Evolutionary conservation across 495 filamentous ascomycete genomes (phyloP), one percentile per base, ranked within the genome.

Genomic region (Trichoderma orchidacearum): DNA sequence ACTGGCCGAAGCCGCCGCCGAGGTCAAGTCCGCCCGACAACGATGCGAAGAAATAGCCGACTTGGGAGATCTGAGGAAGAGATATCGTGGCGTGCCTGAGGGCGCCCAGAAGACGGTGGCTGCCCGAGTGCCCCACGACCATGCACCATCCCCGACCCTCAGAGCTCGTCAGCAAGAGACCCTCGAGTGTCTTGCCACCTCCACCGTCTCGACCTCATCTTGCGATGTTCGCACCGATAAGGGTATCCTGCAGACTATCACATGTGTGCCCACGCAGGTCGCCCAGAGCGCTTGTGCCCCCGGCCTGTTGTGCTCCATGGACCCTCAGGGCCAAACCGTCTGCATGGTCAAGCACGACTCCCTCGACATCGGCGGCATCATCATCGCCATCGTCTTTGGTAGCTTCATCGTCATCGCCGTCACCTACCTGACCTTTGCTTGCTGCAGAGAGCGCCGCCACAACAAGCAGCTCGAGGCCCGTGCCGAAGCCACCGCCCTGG

Each of bases 311-410:
- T 80, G 77, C 73, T 58, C 58, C 48, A 58, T 54, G 12, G 63
- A 71, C 63, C 27, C 13, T 51, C 48, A 64, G 30, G 70, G 72
- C 56, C 58, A 64, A 21, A 45, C 53, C 38, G 57, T 61, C 53
- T 80, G 78, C 72, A 75, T 79, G 69, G 61, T 62, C 58, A 64
- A 65, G 32, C 50, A 71, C 11, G 61, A 73, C 59, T 3, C 9
- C 3, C 66, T 77, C 8, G 64, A 60, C 55, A 55, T 63, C 0
- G 66, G 62, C 17, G 74, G 69, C 25, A 65, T 71, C 56, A 59
- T 77, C 61, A 66, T 76, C 51, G 68, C 72, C 54, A 63, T 74
- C 56, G 56, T 70, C 61, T 71, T 79, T 12, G 71, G 61, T 28
- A 28, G 60, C 15, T 63, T 57, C 45, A 52, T 75, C 48, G 63